These are phyloP conservation scores for Borovskyia barvae DNA, from an alignment of 208 protist genomes.

Conservation along the genomic window DNA sequence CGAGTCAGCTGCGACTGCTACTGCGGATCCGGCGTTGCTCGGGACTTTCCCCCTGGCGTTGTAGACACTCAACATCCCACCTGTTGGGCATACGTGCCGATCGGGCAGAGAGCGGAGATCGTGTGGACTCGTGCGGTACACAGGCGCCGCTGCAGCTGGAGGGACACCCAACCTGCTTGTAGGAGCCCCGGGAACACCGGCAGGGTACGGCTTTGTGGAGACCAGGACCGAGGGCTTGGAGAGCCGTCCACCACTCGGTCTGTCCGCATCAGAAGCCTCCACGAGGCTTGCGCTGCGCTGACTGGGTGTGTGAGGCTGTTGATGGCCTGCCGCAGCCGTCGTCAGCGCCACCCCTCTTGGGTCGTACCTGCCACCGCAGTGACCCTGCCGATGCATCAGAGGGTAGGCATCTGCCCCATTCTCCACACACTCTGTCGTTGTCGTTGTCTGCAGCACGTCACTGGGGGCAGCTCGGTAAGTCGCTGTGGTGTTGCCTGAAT, in stretches of 20 bases:
- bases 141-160: background rate
- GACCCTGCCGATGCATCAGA: too few relatives aligned
- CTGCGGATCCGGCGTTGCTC: too few relatives aligned
- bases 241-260: background rate
- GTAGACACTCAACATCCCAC: background rate
- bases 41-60: too few relatives aligned
- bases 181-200: too few relatives aligned
- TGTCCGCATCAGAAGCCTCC: background rate
- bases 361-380: too few relatives aligned
- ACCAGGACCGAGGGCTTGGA: slow-evolving; percentile 16
- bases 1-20: background rate
- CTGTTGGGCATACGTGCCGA: slow-evolving; percentile 16
- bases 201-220: background rate
- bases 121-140: slow-evolving; percentile 12
- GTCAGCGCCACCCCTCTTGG: too few relatives aligned
- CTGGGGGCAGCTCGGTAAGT: background rate
- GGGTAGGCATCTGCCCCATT: too few relatives aligned
- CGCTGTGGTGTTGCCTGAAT: background rate
- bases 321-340: too few relatives aligned
- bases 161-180: too few relatives aligned
- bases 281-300: too few relatives aligned
- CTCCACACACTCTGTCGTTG: background rate
- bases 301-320: too few relatives aligned
- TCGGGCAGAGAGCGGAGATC: slow-evolving; percentile 21
- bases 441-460: background rate